Conservation (phyloP, 495 filamentous ascomycete genomes). For the Lentithecium fluviatile region DNA sequence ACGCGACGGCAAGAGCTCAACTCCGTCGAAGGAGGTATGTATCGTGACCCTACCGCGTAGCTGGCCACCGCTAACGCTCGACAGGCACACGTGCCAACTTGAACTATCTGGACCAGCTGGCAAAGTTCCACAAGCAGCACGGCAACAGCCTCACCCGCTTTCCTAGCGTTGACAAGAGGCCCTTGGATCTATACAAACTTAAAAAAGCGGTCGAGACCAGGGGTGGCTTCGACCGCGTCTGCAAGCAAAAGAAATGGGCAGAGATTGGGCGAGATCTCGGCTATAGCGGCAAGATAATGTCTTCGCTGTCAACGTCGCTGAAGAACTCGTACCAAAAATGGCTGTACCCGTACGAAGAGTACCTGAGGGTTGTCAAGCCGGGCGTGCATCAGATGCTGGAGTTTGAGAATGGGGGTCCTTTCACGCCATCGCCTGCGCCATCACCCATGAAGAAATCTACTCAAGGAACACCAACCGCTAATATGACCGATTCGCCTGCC, state of each 20-base stretch:
- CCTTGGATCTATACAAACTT: conserved; percentile 89
- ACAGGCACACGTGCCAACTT: conserved; percentile 90
- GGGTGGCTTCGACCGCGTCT: conserved; percentile 92
- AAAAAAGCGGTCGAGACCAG: conserved; percentile 95
- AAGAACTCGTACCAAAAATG: conserved; percentile 98
- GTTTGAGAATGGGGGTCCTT: conserved; percentile 86
- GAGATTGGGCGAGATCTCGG: conserved; percentile 96
- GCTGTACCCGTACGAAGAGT: conserved; percentile 96
- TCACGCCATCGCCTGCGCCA: conserved; percentile 85
- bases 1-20: conserved; percentile 97
- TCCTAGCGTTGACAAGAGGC: conserved; percentile 96
- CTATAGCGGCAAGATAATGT: conserved; percentile 99
- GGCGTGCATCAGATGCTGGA: conserved; percentile 96
- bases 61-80: conserved; percentile 21
- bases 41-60: conserved; percentile 37
- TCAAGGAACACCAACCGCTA: conserved; percentile 65
- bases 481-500: conserved; percentile 67
- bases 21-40: conserved; percentile 95
- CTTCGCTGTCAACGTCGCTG: conserved; percentile 94
- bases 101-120: conserved; percentile 91
- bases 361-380: conserved; percentile 85
- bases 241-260: conserved; percentile 98
- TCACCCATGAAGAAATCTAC: conserved; percentile 80
- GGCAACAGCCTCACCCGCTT: conserved; percentile 91
- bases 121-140: conserved; percentile 96